phyloP scores from a whole-genome alignment of 2,329 filamentous ascomycete genomes.

The Coniochaeta hoffmannii region DNA sequence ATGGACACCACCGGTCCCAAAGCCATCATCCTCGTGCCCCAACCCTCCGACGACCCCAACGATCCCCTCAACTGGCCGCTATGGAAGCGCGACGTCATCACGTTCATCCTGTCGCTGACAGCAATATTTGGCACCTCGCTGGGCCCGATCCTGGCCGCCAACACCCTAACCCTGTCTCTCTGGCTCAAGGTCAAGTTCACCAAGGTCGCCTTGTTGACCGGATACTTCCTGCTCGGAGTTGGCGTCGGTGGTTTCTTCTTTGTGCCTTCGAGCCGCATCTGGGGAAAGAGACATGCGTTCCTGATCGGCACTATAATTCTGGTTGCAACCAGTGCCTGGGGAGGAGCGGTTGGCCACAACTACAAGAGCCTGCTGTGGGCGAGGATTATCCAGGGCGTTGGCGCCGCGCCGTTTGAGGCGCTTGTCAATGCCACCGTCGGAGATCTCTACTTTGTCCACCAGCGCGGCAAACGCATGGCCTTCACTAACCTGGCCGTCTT shows the following conservation, averaged over 20 bases:
- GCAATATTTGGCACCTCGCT: constrained; percentile 80
- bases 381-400: constrained; percentile 78
- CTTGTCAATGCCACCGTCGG: constrained; percentile 84
- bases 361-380: constrained; percentile 71
- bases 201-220: constrained; percentile 74
- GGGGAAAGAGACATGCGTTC: constrained; percentile 88
- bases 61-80: constrained; percentile 83
- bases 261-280: constrained; percentile 80
- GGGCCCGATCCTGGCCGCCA: constrained; percentile 80
- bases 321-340: constrained; percentile 71
- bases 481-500: constrained; percentile 55
- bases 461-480: constrained; percentile 82
- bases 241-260: constrained; percentile 77
- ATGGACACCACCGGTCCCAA: constrained; percentile 59
- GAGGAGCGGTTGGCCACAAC: constrained; percentile 50
- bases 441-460: constrained; percentile 82
- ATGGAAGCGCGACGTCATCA: constrained; percentile 77
- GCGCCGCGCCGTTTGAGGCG: constrained; percentile 81
- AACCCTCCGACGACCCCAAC: constrained; percentile 85
- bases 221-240: constrained; percentile 79
- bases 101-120: constrained; percentile 68
- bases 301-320: constrained; percentile 69
- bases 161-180: constrained; percentile 70
- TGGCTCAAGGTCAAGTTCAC: constrained; percentile 61
- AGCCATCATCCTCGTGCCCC: constrained; percentile 74